These are phyloP conservation scores for Rhizopus arrhizus DNA, from an alignment of 371 early-diverging fungal species.

Conservation along the genomic window DNA sequence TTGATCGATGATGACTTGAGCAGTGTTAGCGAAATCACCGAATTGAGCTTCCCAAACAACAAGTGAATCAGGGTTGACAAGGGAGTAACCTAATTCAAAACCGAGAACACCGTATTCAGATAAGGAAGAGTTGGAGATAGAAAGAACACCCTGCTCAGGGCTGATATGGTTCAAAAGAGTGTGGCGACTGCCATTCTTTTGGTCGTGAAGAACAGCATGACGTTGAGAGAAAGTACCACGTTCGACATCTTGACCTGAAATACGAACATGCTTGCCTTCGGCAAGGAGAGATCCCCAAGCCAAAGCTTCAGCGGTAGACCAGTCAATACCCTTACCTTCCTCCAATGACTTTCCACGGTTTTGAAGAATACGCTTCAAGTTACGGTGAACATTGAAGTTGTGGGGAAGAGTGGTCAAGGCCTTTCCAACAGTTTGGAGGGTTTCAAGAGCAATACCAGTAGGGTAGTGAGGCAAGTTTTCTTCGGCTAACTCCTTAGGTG, in stretches of 20 bases:
- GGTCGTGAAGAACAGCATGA: slow-evolving; percentile 94
- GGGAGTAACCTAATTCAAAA: slow-evolving; percentile 94
- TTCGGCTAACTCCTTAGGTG: slow-evolving; percentile 80
- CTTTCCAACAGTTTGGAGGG: slow-evolving; percentile 79
- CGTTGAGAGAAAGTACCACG: slow-evolving; percentile 98
- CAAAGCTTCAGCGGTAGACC: slow-evolving; percentile 95
- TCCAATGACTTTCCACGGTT: slow-evolving; percentile 78
- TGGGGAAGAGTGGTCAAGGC: slow-evolving; percentile 79
- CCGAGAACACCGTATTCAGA: slow-evolving; percentile 97
- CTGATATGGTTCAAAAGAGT: slow-evolving; percentile 83
- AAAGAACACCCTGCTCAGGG: slow-evolving; percentile 81
- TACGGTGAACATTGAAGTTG: slow-evolving; percentile 84
- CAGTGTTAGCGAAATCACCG: slow-evolving; percentile 96
- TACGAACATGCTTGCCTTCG: slow-evolving; percentile 43
- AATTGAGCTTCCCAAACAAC: slow-evolving; percentile 98
- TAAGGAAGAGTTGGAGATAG: slow-evolving; percentile 92
- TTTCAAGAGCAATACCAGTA: slow-evolving; percentile 80
- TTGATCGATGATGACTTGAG: slow-evolving; percentile 97
- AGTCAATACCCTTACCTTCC: slow-evolving; percentile 84
- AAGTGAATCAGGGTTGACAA: slow-evolving; percentile 90
- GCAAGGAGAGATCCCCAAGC: slow-evolving; percentile 90
- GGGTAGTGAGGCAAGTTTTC: slow-evolving; percentile 66
- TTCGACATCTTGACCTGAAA: slow-evolving; percentile 87
- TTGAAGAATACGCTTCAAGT: slow-evolving; percentile 84
- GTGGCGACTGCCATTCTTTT: slow-evolving; percentile 71